Base-by-base conservation (phyloP, 805 yeast species). In the Zygosaccharomyces bisporus region DNA sequence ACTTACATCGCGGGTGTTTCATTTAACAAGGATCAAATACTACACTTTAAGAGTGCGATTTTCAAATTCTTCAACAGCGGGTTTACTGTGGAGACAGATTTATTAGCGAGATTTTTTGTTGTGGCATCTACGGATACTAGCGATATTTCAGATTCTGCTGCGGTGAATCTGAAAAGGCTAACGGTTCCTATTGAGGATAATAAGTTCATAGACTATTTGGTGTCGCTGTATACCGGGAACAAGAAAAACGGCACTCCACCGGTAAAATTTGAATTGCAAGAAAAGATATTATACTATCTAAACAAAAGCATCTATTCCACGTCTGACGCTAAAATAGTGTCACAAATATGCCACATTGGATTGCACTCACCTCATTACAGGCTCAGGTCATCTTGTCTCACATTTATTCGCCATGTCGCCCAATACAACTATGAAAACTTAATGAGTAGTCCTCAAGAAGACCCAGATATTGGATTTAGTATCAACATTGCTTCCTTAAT, bases 1-100 rank as follows among this genome's bases (percentile, higher is more conserved):
- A 82, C 87, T 0, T 73, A 72, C 43, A 77, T 77, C 50, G 87
- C 91, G 2, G 91, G 90, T 20, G 76, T 80, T 0, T 61, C 75
- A 0, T 80, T 76, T 55, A 76, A 76, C 42, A 66, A 69, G 4
- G 71, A 71, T 0, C 78, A 75, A 14, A 61, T 86, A 33, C 50
- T 64, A 1, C 53, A 45, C 4, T 70, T 67, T 39, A 79, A 75
- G 47, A 49, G 45, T 4, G 68, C 73, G 8, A 66, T 77, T 1
- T 56, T 69, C 21, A 54, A 58, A 13, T 60, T 65, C 49, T 54
- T 56, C 6, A 45, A 52, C 3, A 44, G 56, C 34, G 64, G 76
- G 42, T 51, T 66, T 46, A 76, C 75, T 0, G 69, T 74, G 37
- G 54, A 67, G n/a, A 69, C 68, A 4, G 56, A 60, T 2, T 42